Evolutionary conservation across 1,284 basidiomycete species (phyloP), one percentile per base, ranked within the genome.

Genomic region (Thecaphora thlaspeos): DNA sequence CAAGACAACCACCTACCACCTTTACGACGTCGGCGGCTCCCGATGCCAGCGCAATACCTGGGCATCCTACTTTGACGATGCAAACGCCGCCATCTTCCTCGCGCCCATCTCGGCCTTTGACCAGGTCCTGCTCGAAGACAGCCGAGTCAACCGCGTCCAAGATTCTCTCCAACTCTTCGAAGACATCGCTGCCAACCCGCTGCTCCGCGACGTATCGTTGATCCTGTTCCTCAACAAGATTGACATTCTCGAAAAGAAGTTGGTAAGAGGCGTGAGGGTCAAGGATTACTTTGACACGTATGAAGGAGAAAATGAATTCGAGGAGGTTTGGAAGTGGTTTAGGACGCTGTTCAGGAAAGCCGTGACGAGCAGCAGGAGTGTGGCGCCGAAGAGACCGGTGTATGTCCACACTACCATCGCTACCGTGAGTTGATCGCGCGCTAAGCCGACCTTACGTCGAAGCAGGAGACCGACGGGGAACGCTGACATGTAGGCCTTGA

Each of bases 211-310:
- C 2, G 68, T 64, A 3, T 62, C 47, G 26, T 26, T 72, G 36
- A 60, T 72, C 17, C 37, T 72, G 37, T 68, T 72, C n/a, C 32
- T 72, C 2, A 72, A 72, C 61, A 72, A 71, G 49, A 64, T 71
- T 22, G 67, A 70, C 43, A 22, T 71, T 15, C 42, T 71, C 14
- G 55, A 61, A 24, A 43, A 48, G 14, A 69, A 71, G 47, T 30
- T 70, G 4, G 32, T 28, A 11, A 18, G 26, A 14, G 61, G 61
- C 2, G 46, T 60, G 1, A 17, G 21, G 22, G 19, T 64, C 19
- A n/a, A 18, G 0, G 43, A n/a, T 12, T 58, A 60, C 36, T 69
- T 61, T 47, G 39, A 26, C 7, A 55, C 57, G 32, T 71, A 67
- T 26, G 48, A 48, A 1, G 68, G 68, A 0, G 53, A 60, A 30